Conservation (phyloP, 1,284 basidiomycete genomes). For the Inonotus obliquus region DNA sequence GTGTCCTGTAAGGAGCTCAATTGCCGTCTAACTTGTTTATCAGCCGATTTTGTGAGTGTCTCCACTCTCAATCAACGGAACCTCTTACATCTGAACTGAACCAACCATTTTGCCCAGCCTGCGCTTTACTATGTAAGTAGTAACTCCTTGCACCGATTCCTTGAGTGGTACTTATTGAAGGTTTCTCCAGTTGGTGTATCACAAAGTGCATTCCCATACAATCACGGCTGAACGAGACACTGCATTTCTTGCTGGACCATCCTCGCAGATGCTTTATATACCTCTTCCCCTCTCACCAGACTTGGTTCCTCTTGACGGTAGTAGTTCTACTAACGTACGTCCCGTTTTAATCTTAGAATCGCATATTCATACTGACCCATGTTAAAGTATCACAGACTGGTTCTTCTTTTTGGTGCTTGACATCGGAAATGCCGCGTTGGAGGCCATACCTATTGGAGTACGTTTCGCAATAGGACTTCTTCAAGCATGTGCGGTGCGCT, state of each 20-base stretch:
- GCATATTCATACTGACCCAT: not conserved
- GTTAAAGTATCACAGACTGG: slow-evolving; percentile 74
- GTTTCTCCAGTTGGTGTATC: slow-evolving; percentile 59
- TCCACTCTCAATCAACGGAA: slow-evolving; percentile 15
- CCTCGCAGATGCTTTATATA: slow-evolving; percentile 95
- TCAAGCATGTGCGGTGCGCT: slow-evolving; percentile 66
- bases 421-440: slow-evolving; percentile 73
- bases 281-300: slow-evolving; percentile 93
- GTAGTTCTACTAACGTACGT: slow-evolving; percentile 65
- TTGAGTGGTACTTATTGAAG: not conserved
- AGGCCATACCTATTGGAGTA: slow-evolving; percentile 64
- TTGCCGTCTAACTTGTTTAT: slow-evolving; percentile 12
- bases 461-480: slow-evolving; percentile 63
- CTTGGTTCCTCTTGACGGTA: slow-evolving; percentile 83
- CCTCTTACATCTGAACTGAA: slow-evolving; percentile 20
- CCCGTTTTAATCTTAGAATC: not conserved
- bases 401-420: slow-evolving; percentile 86
- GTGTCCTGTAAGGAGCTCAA: slow-evolving; percentile 1
- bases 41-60: slow-evolving; percentile 69
- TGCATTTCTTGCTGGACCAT: slow-evolving; percentile 92
- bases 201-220: slow-evolving; percentile 55
- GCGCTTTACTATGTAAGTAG: slow-evolving; percentile 19
- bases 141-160: not conserved
- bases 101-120: slow-evolving; percentile 6
- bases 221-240: slow-evolving; percentile 72